phyloP scores from a whole-genome alignment of 2,329 filamentous ascomycete genomes.

The Stagonosporopsis cucurbitacearum region DNA sequence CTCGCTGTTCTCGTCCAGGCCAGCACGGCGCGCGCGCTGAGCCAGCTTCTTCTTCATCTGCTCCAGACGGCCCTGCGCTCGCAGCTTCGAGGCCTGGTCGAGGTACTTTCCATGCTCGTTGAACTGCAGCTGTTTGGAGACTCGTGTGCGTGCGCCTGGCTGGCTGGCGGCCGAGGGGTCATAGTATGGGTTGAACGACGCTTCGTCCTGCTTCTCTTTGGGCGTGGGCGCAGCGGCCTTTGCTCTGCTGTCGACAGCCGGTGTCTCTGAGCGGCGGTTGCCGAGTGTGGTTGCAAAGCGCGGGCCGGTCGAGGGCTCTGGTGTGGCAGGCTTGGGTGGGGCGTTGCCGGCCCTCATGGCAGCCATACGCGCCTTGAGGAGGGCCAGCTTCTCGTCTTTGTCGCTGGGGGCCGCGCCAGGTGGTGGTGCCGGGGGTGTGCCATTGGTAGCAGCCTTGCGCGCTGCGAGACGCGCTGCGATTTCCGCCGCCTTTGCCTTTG shows the following conservation, averaged over 20 bases:
- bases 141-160: conserved; percentile 62
- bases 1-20: conserved; percentile 92
- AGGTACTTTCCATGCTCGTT: conserved; percentile 98
- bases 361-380: conserved; percentile 35
- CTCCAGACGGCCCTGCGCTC: conserved; percentile 86
- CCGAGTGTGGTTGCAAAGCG: conserved; percentile 63
- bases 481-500: conserved; percentile 43
- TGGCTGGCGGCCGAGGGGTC: conserved; percentile 68
- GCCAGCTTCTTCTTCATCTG: conserved; percentile 95
- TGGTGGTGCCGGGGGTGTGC: conserved; percentile 22
- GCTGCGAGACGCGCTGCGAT: conserved; percentile 45
- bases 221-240: conserved; percentile 45
- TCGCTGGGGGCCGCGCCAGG: conserved; percentile 16
- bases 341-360: conserved; percentile 65
- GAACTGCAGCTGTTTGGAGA: conserved; percentile 81
- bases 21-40: conserved; percentile 83
- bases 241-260: conserved; percentile 38
- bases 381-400: conserved; percentile 19
- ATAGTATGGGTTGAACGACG: conserved; percentile 81
- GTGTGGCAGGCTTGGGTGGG: conserved; percentile 53
- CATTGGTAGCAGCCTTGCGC: conserved; percentile 29
- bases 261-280: conserved; percentile 58
- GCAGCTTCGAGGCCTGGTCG: conserved; percentile 86
- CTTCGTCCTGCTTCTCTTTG: conserved; percentile 58
- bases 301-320: conserved; percentile 53